phyloP scores from a whole-genome alignment of 2,329 filamentous ascomycete species.

The Dothistroma pini region DNA sequence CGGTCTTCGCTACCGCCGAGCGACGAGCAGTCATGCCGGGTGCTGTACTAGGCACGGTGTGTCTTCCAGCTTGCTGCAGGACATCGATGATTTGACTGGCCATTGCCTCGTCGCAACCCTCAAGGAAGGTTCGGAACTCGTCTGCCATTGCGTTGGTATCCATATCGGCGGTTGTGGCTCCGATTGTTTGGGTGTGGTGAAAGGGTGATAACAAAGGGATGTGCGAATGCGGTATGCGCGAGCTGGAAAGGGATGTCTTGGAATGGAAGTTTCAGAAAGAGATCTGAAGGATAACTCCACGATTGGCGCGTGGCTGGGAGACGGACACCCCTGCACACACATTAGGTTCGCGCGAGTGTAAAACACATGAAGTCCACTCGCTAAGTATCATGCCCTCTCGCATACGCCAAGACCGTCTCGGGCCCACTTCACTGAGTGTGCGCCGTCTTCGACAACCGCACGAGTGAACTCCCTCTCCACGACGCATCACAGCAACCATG shows the following conservation, averaged over 20 bases:
- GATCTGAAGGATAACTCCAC: too few species aligned
- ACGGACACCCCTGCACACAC: too few species aligned
- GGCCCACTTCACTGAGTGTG: too few species aligned
- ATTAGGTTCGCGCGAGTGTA: too few species aligned
- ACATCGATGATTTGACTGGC: too few species aligned
- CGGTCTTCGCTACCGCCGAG: constrained; percentile 12
- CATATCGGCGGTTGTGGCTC: constrained; percentile 24
- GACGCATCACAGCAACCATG: neutral
- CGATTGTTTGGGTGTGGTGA: constrained; percentile 26
- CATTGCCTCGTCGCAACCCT: constrained; percentile 9
- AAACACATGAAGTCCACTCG: too few species aligned
- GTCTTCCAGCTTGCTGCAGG: constrained; percentile 5
- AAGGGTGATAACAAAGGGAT: constrained; percentile 28
- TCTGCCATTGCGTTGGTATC: constrained; percentile 20
- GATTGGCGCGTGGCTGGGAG: too few species aligned
- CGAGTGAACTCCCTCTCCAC: too few species aligned
- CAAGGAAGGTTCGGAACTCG: constrained; percentile 18
- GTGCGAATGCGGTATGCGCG: constrained; percentile 25
- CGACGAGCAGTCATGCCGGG: constrained; percentile 16
- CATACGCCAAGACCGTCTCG: too few species aligned
- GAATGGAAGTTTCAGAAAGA: too few species aligned
- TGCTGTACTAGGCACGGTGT: constrained; percentile 16
- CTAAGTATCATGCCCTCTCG: too few species aligned
- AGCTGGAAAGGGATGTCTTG: constrained; percentile 15
- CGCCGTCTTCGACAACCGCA: too few species aligned